Base-by-base conservation (phyloP, 441 rosid species). In the Erodium trifolium region DNA sequence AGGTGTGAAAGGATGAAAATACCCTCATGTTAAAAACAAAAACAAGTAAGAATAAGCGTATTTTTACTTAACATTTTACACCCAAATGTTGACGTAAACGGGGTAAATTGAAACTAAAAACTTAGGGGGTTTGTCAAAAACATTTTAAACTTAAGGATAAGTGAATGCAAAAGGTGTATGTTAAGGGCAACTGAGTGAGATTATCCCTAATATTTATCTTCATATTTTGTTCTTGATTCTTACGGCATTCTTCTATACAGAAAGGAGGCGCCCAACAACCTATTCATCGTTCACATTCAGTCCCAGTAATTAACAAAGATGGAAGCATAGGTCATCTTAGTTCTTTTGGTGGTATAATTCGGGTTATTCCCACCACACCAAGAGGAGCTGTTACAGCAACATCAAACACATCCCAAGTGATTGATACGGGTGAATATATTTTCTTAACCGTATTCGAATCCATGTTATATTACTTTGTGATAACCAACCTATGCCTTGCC, bases 201-300 rank as follows among this genome's bases (percentile, higher is more conserved):
- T 37, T 37, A 37, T 37, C 41, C 41, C 41, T 37, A 7, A 37
- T 37, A 37, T 37, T 60, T 18, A 6, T 59, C 67, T 67, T 77
- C 47, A 27, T 27, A 11, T 60, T 72, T 29, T 68, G 47, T 14
- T 39, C 55, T 67, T 66, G 62, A 67, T 76, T 78, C 75, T 76
- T 71, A 71, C 64, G 74, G 49, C 70, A 60, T 75, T 78, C 45
- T 72, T 65, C 35, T 76, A 77, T 71, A 67, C 93, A 94, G 99
- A 87, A 83, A 79, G 84, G 80, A 68, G 85, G 82, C 65, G 72
- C 76, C 68, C 69, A 66, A 77, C 47, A 69, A 68, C 85, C 94
- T 63, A 87, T 94, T 34, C 94, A 85, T 76, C 93, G 97, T 11
- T 94, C 99, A 66, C 94, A 65, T 60, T 94, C 99, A 31, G 96